Percentiles rank a stretch among this genome's conserved stretches.
phyloP scores from a whole-genome alignment of 805 yeast genomes.

The Ogataea ramenticola region DNA sequence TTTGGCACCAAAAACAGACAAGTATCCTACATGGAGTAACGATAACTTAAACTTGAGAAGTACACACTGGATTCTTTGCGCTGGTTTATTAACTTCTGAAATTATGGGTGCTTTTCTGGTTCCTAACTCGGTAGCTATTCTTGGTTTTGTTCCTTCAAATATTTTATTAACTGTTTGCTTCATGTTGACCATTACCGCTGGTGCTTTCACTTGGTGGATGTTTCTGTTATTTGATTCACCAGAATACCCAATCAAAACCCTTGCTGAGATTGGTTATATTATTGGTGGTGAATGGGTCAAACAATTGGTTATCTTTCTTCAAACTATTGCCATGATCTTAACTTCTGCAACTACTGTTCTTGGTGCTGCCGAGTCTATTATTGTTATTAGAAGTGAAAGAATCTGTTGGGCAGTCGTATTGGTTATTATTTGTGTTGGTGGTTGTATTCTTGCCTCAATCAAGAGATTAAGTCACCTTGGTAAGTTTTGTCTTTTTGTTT shows the following conservation, averaged over 20 bases:
- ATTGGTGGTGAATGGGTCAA: slow-evolving; percentile 27
- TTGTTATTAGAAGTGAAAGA: slow-evolving; percentile 26
- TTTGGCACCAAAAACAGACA: slow-evolving; percentile 2
- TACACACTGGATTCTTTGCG: slow-evolving; percentile 13
- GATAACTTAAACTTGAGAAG: slow-evolving; percentile 11
- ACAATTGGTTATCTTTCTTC: slow-evolving; percentile 26
- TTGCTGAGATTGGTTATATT: slow-evolving; percentile 34
- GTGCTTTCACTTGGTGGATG: slow-evolving; percentile 29
- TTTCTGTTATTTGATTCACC: slow-evolving; percentile 32
- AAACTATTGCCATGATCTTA: slow-evolving; percentile 32
- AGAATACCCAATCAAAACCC: slow-evolving; percentile 34
- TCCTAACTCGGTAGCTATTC: slow-evolving; percentile 8
- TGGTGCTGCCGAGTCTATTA: slow-evolving; percentile 33
- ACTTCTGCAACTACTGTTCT: slow-evolving; percentile 34
- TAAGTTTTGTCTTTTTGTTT: slow-evolving; percentile 11
- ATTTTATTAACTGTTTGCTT: slow-evolving; percentile 9
- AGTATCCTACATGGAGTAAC: slow-evolving; percentile 12
- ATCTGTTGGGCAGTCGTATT: slow-evolving; percentile 32
- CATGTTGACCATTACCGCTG: slow-evolving; percentile 31
- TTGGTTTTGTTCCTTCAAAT: slow-evolving; percentile 12
- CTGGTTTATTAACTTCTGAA: slow-evolving; percentile 16
- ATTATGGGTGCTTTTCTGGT: slow-evolving; percentile 17
- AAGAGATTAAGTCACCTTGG: slow-evolving; percentile 30
- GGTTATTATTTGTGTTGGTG: slow-evolving; percentile 32
- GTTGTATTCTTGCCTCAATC: slow-evolving; percentile 35